Percentiles rank a stretch among this genome's conserved stretches.
These are phyloP conservation scores for Fomitopsis serialis DNA, from an alignment of 768 basidiomycete species.

Conservation along the genomic window DNA sequence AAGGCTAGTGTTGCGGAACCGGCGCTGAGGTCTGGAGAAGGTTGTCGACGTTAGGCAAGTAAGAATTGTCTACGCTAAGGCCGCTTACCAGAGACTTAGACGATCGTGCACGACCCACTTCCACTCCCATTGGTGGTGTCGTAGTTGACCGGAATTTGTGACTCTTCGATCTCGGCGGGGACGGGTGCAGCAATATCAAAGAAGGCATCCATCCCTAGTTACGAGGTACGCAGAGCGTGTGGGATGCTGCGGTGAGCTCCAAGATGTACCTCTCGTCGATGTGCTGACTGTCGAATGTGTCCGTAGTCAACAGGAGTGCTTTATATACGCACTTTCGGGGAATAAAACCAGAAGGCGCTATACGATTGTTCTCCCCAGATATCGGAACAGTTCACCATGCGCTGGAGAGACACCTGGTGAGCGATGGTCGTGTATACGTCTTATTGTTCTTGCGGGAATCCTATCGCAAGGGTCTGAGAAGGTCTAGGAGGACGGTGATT, in stretches of 20 bases:
- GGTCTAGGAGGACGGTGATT: background rate
- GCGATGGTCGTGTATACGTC: background rate
- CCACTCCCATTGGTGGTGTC: slow-evolving; percentile 1
- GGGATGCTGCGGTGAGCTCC: background rate
- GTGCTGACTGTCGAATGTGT: background rate
- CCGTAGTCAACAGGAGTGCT: too few relatives aligned
- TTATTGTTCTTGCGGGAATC: slow-evolving; percentile 1
- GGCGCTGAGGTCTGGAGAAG: background rate
- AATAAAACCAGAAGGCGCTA: background rate
- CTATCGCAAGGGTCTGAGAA: background rate
- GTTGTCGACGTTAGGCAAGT: background rate
- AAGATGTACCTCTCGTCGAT: background rate
- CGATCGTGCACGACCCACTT: slow-evolving; percentile 6
- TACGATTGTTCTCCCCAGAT: background rate
- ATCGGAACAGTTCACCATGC: background rate
- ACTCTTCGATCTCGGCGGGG: slow-evolving; percentile 2
- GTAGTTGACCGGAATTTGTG: slow-evolving; percentile 7
- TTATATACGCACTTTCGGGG: background rate
- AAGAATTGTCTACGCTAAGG: too few relatives aligned
- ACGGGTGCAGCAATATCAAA: slow-evolving; percentile 16
- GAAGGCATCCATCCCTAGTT: slow-evolving; percentile 15
- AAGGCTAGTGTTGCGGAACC: background rate
- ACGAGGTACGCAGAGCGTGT: background rate
- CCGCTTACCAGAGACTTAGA: slow-evolving; percentile 1
- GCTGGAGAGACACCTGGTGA: background rate